Base-by-base conservation (phyloP, 495 filamentous ascomycete species). In the Sabuloglossum arenarium region DNA sequence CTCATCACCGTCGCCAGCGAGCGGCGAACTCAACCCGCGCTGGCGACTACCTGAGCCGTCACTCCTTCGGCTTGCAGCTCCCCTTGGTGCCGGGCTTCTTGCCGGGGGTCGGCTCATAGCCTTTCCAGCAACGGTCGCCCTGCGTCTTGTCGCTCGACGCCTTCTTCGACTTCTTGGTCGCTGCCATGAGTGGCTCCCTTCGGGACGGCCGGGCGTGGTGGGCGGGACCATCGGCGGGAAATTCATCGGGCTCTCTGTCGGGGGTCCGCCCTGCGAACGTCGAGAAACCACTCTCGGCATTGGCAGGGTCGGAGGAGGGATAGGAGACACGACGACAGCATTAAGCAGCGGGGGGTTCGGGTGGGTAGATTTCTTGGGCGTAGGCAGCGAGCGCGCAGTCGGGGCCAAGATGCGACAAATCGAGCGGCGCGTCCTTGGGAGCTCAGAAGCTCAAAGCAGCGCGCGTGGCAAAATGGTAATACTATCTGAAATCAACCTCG, bases 301-400 rank as follows among this genome's bases (percentile, higher is more conserved):
- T 25, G 73, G 66, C 12, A 68, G 64, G 21, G 72, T 75, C 61
- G 75, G 82, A 60, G 62, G 71, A 24, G 71, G 34, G 8, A 16
- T 16, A 39, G 34, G 34, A 16, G 34, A 39, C 34, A 16, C 34
- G 8, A 16, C 34, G 34, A 39, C 34, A 16, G 16, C 34, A 16
- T 8, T 16, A 16, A 16, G 8, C 8, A 16, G 34, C 21, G 80
- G 79, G 54, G 88, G 86, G 0, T 94, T 96, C 64, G 93, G 91
- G 11, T 97, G 94, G 86, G 83, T 94, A 9, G 93, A 99, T 63
- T 97, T 97, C 65, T 68, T 95, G 0, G 91, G 93, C 23, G 77
- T 89, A 1, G 91, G 91, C 8, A 90, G 86, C 59, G 88, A 94
- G 65, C 82, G 89, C 53, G 87, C 87, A 25, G 78, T 81, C 11